Evolutionary conservation across 129 eudicot species (phyloP), one percentile per base, ranked within the genome.

Genomic region (Chrysanthemum lavandulifolium): DNA sequence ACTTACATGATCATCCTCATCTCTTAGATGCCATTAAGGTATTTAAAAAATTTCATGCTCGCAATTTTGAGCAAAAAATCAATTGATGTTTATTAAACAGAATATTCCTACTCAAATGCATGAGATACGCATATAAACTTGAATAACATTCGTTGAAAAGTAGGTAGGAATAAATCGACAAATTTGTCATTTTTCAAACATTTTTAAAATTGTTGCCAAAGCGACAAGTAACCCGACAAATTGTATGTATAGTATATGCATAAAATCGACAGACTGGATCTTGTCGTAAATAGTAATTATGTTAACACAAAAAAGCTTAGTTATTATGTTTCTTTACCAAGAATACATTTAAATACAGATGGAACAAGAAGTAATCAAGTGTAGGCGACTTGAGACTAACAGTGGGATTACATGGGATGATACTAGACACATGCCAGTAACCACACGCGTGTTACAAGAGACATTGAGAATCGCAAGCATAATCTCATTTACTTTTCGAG

Each of bases 401-500:
- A 77, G 88, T 4, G 83, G 86, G 52, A 77, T 92, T 55, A 88
- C 86, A 12, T 92, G 97, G 97, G 93, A 86, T 2, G 96, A 92
- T 52, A 88, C 96, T 0, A 61, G 89, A 76, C 65, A 31, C 4
- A 92, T 92, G 97, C 79, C 87, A 0, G 61, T 84, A 69, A 92
- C 91, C 8, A 70, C 43, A 62, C 84, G 88, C 73, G 97, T 89
- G 49, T 80, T 93, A 48, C 95, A 89, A 80, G 98, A 93, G 80
- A 89, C 98, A 10, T 14, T 89, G 49, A 87, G 98, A 78, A 31
- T 58, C 47, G 90, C 98, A 6, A 84, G 87, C 68, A 89, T 93
- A 71, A 53, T 93, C 10, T 89, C 98, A 0, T 89, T 93, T 68
- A 80, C 89, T 45, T 93, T 93, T 70, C 89, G 98, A 65, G 96